phyloP scores from a whole-genome alignment of 1,139 yeast genomes.

The Pneumocystis canis region DNA sequence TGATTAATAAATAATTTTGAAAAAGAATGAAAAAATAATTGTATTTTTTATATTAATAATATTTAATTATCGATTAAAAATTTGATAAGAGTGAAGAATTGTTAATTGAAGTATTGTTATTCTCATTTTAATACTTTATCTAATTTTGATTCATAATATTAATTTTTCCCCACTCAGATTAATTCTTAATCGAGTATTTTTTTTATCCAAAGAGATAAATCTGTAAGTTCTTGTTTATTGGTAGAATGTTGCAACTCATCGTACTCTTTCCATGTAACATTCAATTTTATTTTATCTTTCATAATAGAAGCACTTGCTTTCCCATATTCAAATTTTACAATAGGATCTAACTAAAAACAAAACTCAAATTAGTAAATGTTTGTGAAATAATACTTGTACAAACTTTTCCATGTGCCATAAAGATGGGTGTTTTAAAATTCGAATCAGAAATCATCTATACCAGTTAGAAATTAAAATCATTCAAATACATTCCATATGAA shows the following conservation, averaged over 20 bases:
- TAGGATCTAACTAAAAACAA: constrained; percentile 35
- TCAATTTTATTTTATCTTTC: constrained; percentile 36
- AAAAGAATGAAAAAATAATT: too few species aligned
- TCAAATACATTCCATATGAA: background rate
- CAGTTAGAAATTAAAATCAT: constrained; percentile 16
- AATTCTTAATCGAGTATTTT: constrained; percentile 10
- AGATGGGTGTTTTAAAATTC: constrained; percentile 44
- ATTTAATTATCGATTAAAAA: too few species aligned
- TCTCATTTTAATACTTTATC: too few species aligned
- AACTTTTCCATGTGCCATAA: constrained; percentile 73
- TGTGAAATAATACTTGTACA: background rate
- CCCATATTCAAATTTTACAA: constrained; percentile 42
- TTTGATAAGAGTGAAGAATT: too few species aligned
- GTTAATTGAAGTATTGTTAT: too few species aligned
- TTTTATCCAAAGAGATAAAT: constrained; percentile 41
- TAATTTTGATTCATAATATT: background rate
- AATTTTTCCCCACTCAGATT: background rate
- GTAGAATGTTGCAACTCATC: constrained; percentile 55
- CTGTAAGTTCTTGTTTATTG: constrained; percentile 48
- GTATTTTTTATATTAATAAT: too few species aligned
- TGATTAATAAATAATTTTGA: too few species aligned
- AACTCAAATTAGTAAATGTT: background rate
- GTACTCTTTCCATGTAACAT: constrained; percentile 43
- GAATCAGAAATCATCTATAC: constrained; percentile 18
- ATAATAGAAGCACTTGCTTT: constrained; percentile 28